Percentiles rank a stretch among this genome's conserved stretches.
Conservation (phyloP, 2,329 filamentous ascomycete species). For the Pyrenochaeta sp. region DNA sequence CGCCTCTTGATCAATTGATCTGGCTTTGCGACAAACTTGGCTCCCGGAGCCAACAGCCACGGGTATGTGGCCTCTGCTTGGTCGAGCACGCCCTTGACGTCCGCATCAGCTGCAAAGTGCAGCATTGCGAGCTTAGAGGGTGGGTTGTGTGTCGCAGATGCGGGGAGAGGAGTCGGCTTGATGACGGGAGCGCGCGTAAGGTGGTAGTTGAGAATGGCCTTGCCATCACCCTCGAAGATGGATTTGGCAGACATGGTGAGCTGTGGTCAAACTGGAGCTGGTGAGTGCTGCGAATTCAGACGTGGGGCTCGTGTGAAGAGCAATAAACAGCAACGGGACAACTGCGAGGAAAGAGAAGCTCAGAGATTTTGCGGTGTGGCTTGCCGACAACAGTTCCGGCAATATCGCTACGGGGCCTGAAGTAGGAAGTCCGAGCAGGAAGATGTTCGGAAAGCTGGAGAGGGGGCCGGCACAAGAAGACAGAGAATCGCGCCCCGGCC, state of each 20-base stretch:
- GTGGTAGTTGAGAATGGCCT: slow-evolving; percentile 99
- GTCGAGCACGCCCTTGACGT: slow-evolving; percentile 84
- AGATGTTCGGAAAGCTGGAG: slow-evolving; percentile 26
- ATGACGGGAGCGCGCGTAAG: slow-evolving; percentile 96
- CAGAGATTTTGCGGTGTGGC: slow-evolving; percentile 23
- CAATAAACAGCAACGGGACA: slow-evolving; percentile 23
- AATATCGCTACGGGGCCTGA: slow-evolving; percentile 24
- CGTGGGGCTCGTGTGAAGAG: slow-evolving; percentile 21
- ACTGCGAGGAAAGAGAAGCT: slow-evolving; percentile 11
- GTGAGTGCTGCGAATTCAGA: slow-evolving; percentile 33
- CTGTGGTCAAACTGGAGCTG: slow-evolving; percentile 29
- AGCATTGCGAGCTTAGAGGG: slow-evolving; percentile 89
- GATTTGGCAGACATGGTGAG: slow-evolving; percentile 90
- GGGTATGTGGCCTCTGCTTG: slow-evolving; percentile 97
- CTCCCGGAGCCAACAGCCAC: slow-evolving; percentile 83
- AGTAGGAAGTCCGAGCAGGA: slow-evolving; percentile 29
- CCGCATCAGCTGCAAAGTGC: slow-evolving; percentile 89
- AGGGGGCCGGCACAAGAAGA: slow-evolving; percentile 28
- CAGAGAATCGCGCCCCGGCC: slow-evolving; percentile 11
- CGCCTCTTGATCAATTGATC: slow-evolving; percentile 99
- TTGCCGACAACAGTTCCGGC: slow-evolving; percentile 26
- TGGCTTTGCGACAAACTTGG: slow-evolving; percentile 98
- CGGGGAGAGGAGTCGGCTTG: slow-evolving; percentile 94
- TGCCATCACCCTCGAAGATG: slow-evolving; percentile 98
- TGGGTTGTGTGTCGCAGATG: slow-evolving; percentile 87